A percentile compares a stretch with the other conserved stretches of the same genome.
Evolutionary conservation across 2,329 filamentous ascomycete genomes (phyloP).

Genomic region (Pleoardoris graminearum): DNA sequence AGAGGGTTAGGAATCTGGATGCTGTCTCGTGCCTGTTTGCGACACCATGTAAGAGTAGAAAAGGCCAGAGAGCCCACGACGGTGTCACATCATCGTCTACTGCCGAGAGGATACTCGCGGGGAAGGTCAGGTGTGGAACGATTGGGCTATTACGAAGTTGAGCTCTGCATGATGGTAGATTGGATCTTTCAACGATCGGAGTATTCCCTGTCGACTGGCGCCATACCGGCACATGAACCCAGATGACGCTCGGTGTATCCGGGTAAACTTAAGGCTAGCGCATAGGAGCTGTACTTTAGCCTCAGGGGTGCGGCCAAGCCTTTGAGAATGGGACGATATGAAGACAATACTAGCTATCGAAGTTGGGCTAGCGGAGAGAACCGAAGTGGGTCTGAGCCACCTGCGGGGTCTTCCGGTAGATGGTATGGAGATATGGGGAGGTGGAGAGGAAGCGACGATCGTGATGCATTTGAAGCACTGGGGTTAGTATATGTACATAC

Average conservation of each 20-base stretch:
- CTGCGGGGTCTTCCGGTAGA: constrained; percentile 21
- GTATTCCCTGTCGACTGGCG: constrained; percentile 2
- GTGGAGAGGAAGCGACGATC: constrained; percentile 2
- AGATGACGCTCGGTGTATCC: constrained; percentile 15
- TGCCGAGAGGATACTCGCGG: constrained; percentile 6
- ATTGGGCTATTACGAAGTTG: constrained; percentile 3
- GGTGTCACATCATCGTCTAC: constrained; percentile 12
- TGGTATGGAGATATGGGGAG: constrained; percentile 6
- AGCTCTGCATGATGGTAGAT: constrained; percentile 18
- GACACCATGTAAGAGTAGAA: constrained; percentile 8
- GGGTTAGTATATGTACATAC: neutral
- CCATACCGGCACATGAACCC: neutral
- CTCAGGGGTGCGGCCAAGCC: constrained; percentile 18
- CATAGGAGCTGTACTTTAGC: constrained; percentile 14
- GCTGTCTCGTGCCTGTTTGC: constrained; percentile 1
- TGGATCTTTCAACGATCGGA: constrained; percentile 6
- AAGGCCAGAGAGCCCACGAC: neutral
- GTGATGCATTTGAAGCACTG: too few species aligned
- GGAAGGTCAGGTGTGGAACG: neutral
- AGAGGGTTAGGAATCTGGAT: constrained; percentile 48
- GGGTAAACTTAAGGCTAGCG: constrained; percentile 20
- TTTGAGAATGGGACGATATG: constrained; percentile 20
- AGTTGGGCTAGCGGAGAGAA: neutral
- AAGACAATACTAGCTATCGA: constrained; percentile 2
- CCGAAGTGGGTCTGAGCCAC: constrained; percentile 8